Evolutionary conservation across 345 rosid species (phyloP).

Genomic region (Salix dunnii): DNA sequence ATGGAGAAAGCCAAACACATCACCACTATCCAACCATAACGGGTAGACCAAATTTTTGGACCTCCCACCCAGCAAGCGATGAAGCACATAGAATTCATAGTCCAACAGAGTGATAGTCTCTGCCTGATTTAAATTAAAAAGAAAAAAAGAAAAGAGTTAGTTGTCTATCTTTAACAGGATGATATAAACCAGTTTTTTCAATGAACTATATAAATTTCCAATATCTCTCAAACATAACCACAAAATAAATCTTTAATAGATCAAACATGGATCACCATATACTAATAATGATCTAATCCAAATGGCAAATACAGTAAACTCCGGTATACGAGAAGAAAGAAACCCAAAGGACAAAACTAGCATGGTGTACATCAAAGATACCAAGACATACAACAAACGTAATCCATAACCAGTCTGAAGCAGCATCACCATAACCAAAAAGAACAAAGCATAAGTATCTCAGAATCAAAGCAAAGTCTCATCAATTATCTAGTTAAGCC

Average conservation of each 20-base stretch:
- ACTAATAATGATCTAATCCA: not conserved
- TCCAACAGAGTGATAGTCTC: conserved; percentile 28
- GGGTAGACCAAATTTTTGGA: conserved; percentile 41
- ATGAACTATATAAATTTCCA: not conserved
- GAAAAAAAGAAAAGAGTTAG: not conserved
- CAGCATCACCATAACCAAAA: not conserved
- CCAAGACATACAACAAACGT: no score
- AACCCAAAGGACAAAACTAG: not conserved
- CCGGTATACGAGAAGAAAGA: not conserved
- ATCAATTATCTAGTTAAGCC: conserved; percentile 15
- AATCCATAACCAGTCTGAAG: not conserved
- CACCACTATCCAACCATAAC: conserved; percentile 36
- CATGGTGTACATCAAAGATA: no score
- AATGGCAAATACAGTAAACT: not conserved
- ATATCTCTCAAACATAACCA: not conserved
- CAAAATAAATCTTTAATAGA: not conserved
- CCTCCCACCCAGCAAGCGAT: conserved; percentile 42
- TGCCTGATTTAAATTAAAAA: conserved; percentile 27
- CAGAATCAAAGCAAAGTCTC: conserved; percentile 18
- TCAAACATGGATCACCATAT: not conserved
- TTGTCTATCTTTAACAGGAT: not conserved
- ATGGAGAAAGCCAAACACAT: conserved; percentile 36
- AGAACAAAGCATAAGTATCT: conserved; percentile 17
- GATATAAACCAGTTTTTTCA: not conserved
- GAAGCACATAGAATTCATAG: conserved; percentile 42